Conservation (phyloP, 257 asterid species). For the Verbena officinalis region DNA sequence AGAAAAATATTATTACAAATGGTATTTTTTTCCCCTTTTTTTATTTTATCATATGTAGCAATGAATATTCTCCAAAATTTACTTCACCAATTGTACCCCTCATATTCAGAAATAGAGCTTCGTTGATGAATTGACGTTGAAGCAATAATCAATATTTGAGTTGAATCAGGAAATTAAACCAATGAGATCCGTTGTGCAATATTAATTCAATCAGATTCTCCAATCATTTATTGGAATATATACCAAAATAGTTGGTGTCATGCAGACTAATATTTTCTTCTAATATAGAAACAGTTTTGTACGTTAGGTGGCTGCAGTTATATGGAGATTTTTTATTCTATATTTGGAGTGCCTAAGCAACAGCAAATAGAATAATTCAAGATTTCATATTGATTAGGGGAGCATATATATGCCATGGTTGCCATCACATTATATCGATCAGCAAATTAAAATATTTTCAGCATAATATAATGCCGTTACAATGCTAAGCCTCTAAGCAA, state of each 20-base stretch:
- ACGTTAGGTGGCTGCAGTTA: background rate
- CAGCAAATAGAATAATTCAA: constrained; percentile 3
- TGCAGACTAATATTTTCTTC: no score
- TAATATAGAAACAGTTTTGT: background rate
- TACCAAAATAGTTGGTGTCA: background rate
- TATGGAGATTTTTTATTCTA: background rate
- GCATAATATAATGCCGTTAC: constrained; percentile 8
- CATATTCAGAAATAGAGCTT: background rate
- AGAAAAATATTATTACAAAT: no score
- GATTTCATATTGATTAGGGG: background rate
- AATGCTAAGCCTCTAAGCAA: constrained; percentile 1
- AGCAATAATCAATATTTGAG: constrained; percentile 16
- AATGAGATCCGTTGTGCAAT: background rate
- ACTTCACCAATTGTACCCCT: background rate
- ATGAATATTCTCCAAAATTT: background rate
- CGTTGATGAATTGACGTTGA: background rate
- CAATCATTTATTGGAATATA: constrained; percentile 11
- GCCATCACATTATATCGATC: background rate
- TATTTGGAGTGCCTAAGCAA: background rate
- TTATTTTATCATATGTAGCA: background rate
- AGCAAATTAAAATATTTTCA: background rate
- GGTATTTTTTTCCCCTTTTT: no score
- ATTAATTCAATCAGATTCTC: background rate
- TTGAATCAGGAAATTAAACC: background rate
- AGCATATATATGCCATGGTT: no score